Base-by-base conservation (phyloP, 2,329 filamentous ascomycete genomes). In the Eutypella sp. region DNA sequence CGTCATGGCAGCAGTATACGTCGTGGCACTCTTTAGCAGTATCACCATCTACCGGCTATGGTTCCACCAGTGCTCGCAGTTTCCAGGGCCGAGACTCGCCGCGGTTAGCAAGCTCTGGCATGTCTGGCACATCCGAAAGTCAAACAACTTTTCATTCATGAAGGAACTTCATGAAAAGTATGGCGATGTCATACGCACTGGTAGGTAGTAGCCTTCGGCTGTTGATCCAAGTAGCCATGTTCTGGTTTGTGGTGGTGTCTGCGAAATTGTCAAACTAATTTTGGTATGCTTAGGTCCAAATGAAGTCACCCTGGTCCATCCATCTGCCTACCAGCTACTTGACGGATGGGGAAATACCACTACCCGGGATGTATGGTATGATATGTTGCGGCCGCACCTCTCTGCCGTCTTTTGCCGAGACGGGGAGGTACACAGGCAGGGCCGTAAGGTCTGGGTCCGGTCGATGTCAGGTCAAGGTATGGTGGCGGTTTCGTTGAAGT, bases 11-110 rank as follows among this genome's bases (percentile, higher is more conserved):
- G 33, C 23, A 31, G 45, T 47, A 10, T 56, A 56, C 42, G 24
- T 56, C 10, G 34, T n/a, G 6, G 47, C 50, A 3, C 27, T 56
- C 19, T 54, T 55, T 38, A 37, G 45, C 7, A 56, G 54, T 46
- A 55, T 60, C 33, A 52, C 53, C 16, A 40, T 64, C 40, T 65
- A 65, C 40, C 58, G 64, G 20, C 55, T 68, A 10, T 66, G 56
- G 45, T 56, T 66, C 11, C 61, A 62, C 42, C 63, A 63, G 15
- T 46, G 67, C 23, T 52, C 57, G 6, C 41, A 51, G 3, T 64
- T 67, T 36, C 61, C 57, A 2, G 65, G 64, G 6, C 63, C 64
- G 5, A 61, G 50, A 18, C 44, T 61, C 1, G 63, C 64, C 13
- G 64, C 62, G 3, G 49, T 61, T 22, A 61, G 55, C 1, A 56